Evolutionary conservation across 2,329 filamentous ascomycete genomes (phyloP).

Genomic region (Cytospora schulzeri): DNA sequence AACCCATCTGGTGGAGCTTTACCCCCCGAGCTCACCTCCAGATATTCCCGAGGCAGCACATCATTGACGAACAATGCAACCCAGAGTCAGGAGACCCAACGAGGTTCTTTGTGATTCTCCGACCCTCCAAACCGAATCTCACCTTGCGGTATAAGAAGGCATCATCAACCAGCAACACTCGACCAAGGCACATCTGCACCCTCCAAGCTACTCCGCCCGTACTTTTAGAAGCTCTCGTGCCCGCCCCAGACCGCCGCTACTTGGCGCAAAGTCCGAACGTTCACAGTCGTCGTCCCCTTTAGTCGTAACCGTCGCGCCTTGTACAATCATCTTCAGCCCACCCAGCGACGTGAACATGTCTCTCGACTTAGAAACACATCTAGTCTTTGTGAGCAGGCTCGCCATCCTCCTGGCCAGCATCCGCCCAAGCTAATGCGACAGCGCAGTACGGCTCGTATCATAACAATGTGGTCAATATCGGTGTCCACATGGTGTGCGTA

Average conservation of each 20-base stretch:
- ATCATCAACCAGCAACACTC: not conserved
- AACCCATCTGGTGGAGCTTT: constrained; percentile 6
- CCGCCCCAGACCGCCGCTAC: not conserved
- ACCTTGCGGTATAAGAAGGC: constrained; percentile 7
- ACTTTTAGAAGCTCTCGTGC: not conserved
- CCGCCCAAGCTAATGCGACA: constrained; percentile 6
- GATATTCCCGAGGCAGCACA: constrained; percentile 6
- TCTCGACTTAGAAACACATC: constrained; percentile 78
- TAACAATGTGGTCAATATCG: constrained; percentile 74
- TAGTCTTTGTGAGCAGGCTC: constrained; percentile 69
- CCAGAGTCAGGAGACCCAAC: constrained; percentile 17
- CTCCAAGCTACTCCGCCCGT: too few species aligned
- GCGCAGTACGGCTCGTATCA: constrained; percentile 83
- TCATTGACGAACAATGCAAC: not conserved
- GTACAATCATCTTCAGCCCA: not conserved
- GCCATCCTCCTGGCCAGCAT: not conserved
- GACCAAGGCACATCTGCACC: not conserved
- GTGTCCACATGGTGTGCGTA: constrained; percentile 79
- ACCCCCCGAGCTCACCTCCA: not conserved
- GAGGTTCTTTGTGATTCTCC: not conserved
- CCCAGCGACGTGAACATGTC: constrained; percentile 48
- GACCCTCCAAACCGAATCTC: not conserved
- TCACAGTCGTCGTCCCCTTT: not conserved
- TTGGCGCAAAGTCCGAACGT: not conserved
- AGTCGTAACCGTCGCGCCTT: not conserved